These are phyloP conservation scores for Aspergillus thermomutatus DNA, from an alignment of 2,329 filamentous ascomycete species.

Conservation along the genomic window DNA sequence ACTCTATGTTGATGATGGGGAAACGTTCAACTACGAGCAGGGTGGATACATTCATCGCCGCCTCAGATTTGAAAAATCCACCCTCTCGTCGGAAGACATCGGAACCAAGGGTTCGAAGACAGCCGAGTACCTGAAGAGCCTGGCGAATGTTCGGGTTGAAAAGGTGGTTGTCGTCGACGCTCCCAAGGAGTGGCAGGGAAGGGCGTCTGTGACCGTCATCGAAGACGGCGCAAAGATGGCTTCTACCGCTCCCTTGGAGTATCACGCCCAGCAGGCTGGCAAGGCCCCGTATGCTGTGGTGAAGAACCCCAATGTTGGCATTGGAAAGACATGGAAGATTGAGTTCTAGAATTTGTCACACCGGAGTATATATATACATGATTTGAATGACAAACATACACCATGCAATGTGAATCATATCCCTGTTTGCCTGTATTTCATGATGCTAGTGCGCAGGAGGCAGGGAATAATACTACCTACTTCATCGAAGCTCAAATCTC, in stretches of 20 bases:
- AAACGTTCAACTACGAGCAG: constrained; percentile 81
- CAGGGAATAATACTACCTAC: not conserved
- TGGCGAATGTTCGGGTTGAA: constrained; percentile 75
- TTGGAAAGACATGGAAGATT: constrained; percentile 64
- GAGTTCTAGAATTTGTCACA: constrained; percentile 41
- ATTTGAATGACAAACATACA: constrained; percentile 1
- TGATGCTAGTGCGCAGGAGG: not conserved
- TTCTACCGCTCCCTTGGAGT: constrained; percentile 56
- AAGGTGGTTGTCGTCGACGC: constrained; percentile 81
- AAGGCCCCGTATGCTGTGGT: constrained; percentile 63
- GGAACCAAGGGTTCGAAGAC: constrained; percentile 60
- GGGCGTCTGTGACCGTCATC: constrained; percentile 52
- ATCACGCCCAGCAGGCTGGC: constrained; percentile 49
- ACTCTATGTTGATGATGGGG: constrained; percentile 89
- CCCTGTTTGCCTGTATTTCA: not conserved
- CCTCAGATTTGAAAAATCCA: constrained; percentile 63
- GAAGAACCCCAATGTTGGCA: constrained; percentile 59
- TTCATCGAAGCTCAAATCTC: not conserved
- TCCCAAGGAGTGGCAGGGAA: constrained; percentile 66
- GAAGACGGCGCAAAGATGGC: constrained; percentile 46
- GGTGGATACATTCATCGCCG: constrained; percentile 85
- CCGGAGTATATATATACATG: not conserved
- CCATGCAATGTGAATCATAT: not conserved
- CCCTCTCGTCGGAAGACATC: constrained; percentile 68
- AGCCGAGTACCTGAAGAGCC: constrained; percentile 72